Conservation (phyloP, 2,329 filamentous ascomycete species). For the Verticillium isaacii region DNA sequence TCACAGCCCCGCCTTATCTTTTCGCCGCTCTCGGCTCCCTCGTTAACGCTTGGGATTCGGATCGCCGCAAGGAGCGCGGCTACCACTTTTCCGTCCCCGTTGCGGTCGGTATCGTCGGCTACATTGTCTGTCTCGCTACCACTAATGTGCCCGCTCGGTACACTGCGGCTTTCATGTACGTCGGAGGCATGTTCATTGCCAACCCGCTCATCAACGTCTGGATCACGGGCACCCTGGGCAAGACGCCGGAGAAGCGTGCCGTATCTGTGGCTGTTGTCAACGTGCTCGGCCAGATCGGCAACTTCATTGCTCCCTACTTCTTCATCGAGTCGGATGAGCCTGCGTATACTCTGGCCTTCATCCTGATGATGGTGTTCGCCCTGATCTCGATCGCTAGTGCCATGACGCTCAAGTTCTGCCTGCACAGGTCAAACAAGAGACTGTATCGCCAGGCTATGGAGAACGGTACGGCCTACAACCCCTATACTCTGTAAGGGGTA, state of each 20-base stretch:
- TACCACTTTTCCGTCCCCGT: slow-evolving; percentile 54
- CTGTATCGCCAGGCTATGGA: background rate
- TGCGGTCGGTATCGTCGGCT: slow-evolving; percentile 47
- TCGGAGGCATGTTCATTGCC: slow-evolving; percentile 24
- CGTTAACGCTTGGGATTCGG: slow-evolving; percentile 56
- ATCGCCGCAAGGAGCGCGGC: slow-evolving; percentile 57
- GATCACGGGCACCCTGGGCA: slow-evolving; percentile 23
- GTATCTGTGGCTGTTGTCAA: slow-evolving; percentile 27
- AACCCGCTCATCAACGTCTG: slow-evolving; percentile 28
- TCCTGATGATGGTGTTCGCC: slow-evolving; percentile 13
- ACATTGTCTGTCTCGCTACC: slow-evolving; percentile 56
- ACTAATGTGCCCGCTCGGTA: slow-evolving; percentile 49
- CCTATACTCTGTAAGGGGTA: background rate
- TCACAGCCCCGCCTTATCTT: slow-evolving; percentile 53
- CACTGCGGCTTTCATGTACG: slow-evolving; percentile 36
- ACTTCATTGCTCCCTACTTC: slow-evolving; percentile 32
- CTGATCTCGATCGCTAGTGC: background rate
- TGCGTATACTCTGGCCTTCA: slow-evolving; percentile 21
- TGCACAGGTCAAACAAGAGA: background rate
- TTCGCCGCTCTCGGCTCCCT: slow-evolving; percentile 50
- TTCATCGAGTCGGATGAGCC: slow-evolving; percentile 22
- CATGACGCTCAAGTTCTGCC: background rate
- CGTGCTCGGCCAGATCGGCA: slow-evolving; percentile 28
- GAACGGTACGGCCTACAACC: background rate
- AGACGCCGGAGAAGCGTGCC: slow-evolving; percentile 31